Conservation (phyloP, 805 yeast species). For the Wickerhamiella occidentalis region DNA sequence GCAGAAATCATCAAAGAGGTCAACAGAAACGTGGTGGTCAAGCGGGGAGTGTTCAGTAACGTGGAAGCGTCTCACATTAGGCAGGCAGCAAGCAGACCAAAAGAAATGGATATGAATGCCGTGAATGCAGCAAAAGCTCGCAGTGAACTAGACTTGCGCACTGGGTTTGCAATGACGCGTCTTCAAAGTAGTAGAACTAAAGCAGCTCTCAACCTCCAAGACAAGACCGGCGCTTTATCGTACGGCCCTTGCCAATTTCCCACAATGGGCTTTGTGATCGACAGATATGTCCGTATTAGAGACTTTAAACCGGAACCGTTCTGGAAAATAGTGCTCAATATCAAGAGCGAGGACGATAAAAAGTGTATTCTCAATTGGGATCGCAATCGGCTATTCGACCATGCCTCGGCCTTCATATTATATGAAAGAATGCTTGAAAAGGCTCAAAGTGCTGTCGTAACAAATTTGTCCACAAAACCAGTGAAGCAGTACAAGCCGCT, state of each 20-base stretch:
- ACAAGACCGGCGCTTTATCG: slow-evolving; percentile 31
- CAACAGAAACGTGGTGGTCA: slow-evolving; percentile 41
- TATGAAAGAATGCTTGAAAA: slow-evolving; percentile 53
- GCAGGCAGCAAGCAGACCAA: slow-evolving; percentile 62
- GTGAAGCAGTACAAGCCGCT: slow-evolving; percentile 70
- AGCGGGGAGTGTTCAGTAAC: slow-evolving; percentile 81
- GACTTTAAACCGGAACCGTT: slow-evolving; percentile 64
- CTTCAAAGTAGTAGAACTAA: slow-evolving; percentile 34
- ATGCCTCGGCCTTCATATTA: slow-evolving; percentile 47
- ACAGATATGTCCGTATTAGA: slow-evolving; percentile 65
- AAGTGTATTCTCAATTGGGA: slow-evolving; percentile 54
- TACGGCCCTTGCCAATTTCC: slow-evolving; percentile 97
- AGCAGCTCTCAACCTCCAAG: neutral
- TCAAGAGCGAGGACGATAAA: slow-evolving; percentile 25
- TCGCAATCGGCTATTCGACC: slow-evolving; percentile 59
- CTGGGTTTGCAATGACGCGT: slow-evolving; percentile 84
- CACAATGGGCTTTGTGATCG: slow-evolving; percentile 91
- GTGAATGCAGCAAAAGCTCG: slow-evolving; percentile 80
- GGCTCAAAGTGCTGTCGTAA: slow-evolving; percentile 40
- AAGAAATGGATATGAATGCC: slow-evolving; percentile 47
- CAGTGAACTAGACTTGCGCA: slow-evolving; percentile 73
- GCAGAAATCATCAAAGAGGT: slow-evolving; percentile 49
- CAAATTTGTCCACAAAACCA: slow-evolving; percentile 43
- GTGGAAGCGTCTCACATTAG: slow-evolving; percentile 61
- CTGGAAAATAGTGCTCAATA: slow-evolving; percentile 56